Evolutionary conservation across 2,329 filamentous ascomycete genomes (phyloP).

Genomic region (Sclerotinia glacialis): DNA sequence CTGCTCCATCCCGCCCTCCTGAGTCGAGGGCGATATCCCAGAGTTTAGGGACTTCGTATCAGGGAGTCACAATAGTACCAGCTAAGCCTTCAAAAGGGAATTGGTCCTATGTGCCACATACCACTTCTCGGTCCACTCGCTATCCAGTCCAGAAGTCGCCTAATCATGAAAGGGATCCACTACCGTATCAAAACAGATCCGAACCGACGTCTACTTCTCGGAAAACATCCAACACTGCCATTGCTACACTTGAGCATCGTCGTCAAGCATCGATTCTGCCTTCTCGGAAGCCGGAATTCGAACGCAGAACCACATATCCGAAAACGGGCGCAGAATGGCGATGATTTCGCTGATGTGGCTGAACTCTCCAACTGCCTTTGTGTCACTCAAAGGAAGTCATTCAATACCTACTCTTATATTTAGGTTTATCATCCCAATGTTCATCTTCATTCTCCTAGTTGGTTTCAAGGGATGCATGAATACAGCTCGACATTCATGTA

Average conservation of each 20-base stretch:
- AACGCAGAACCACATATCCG: background rate
- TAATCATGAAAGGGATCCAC: background rate
- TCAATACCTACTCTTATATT: background rate
- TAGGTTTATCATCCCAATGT: background rate
- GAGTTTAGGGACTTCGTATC: background rate
- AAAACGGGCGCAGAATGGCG: background rate
- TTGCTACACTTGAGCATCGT: background rate
- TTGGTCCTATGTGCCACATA: slow-evolving; percentile 6
- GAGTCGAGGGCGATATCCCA: background rate
- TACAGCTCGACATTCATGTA: background rate
- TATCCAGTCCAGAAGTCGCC: background rate
- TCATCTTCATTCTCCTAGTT: background rate
- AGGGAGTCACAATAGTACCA: background rate
- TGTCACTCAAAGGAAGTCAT: background rate
- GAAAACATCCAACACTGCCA: background rate
- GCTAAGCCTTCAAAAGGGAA: background rate
- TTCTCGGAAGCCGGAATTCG: background rate
- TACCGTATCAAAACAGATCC: background rate
- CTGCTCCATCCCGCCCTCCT: background rate
- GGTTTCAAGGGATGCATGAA: background rate
- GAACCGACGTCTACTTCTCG: background rate
- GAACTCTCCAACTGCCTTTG: too few relatives aligned
- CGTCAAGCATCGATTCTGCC: background rate
- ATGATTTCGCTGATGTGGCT: background rate
- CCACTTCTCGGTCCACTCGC: background rate